Conservation (phyloP, 352 stramenopile genomes). For the Lagenidium giganteum region DNA sequence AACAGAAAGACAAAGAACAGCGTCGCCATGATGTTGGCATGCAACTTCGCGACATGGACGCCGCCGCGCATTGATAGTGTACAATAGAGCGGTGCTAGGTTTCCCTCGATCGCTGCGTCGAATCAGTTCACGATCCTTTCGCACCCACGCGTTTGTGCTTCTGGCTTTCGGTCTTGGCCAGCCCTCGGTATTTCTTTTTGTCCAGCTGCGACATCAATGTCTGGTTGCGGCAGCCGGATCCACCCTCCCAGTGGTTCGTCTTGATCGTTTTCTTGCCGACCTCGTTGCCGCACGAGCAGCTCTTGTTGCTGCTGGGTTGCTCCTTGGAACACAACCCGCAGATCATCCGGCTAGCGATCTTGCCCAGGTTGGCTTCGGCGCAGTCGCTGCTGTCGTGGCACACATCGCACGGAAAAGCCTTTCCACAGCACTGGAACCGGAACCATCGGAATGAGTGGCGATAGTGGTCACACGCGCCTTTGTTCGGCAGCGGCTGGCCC, state of each 20-base stretch:
- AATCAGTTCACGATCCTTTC: too few relatives aligned
- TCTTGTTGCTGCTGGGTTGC: conserved; percentile 67
- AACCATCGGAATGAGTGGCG: conserved; percentile 80
- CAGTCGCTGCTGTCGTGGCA: conserved; percentile 76
- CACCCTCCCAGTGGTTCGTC: conserved; percentile 73
- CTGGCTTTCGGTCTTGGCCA: conserved; percentile 78
- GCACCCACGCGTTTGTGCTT: conserved; percentile 70
- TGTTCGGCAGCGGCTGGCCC: conserved; percentile 62
- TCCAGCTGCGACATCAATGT: conserved; percentile 57
- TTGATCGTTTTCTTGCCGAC: conserved; percentile 40
- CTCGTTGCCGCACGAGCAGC: conserved; percentile 72
- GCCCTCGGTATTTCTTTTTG: conserved; percentile 68
- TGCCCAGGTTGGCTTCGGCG: conserved; percentile 58
- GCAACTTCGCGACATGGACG: conserved; percentile 23
- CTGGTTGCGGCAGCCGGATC: conserved; percentile 58
- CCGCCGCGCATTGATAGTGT: conserved; percentile 11
- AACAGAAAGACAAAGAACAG: conserved; percentile 62
- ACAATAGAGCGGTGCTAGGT: too few relatives aligned
- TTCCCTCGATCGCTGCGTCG: too few relatives aligned
- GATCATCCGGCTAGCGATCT: conserved; percentile 80
- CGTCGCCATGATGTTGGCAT: conserved; percentile 50
- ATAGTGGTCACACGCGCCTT: conserved; percentile 75
- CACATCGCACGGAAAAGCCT: conserved; percentile 75
- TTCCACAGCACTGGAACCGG: conserved; percentile 82
- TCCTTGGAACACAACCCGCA: conserved; percentile 81